phyloP scores from a whole-genome alignment of 1,284 basidiomycete genomes.

The Sanghuangporus weigelae region DNA sequence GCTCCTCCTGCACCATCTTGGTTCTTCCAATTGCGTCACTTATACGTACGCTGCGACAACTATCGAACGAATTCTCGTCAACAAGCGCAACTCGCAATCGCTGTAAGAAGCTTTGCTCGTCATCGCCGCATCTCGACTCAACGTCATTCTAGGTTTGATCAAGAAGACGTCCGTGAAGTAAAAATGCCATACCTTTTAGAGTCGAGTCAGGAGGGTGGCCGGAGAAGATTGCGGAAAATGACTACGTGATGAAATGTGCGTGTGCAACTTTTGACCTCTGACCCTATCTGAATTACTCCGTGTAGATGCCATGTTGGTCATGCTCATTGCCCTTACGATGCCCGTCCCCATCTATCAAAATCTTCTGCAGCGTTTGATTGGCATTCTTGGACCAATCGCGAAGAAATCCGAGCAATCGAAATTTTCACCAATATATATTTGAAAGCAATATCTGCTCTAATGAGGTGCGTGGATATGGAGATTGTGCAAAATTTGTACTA shows the following conservation, averaged over 20 bases:
- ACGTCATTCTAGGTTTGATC: too few relatives aligned
- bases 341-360: too few relatives aligned
- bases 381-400: too few relatives aligned
- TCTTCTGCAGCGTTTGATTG: too few relatives aligned
- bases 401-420: slow-evolving; percentile 97
- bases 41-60: slow-evolving; percentile 90
- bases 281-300: slow-evolving; percentile 3
- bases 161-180: slow-evolving; percentile 79
- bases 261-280: slow-evolving; percentile 1
- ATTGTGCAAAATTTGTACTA: slow-evolving; percentile 1
- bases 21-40: slow-evolving; percentile 77
- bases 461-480: slow-evolving; percentile 50
- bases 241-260: slow-evolving; percentile 96
- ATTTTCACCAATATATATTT: slow-evolving; percentile 97
- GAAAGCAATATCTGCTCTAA: slow-evolving; percentile 90
- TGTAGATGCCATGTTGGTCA: slow-evolving; percentile 92
- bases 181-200: slow-evolving; percentile 76
- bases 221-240: slow-evolving; percentile 96
- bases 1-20: slow-evolving; percentile 76
- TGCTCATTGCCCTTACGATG: too few relatives aligned
- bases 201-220: slow-evolving; percentile 80
- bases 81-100: slow-evolving; percentile 70
- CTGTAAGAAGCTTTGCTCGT: slow-evolving; percentile 41
- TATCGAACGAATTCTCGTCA: slow-evolving; percentile 84
- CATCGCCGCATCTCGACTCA: slow-evolving; percentile 20